Conservation (phyloP, 2,329 filamentous ascomycete species). For the Fusarium stilboides region DNA sequence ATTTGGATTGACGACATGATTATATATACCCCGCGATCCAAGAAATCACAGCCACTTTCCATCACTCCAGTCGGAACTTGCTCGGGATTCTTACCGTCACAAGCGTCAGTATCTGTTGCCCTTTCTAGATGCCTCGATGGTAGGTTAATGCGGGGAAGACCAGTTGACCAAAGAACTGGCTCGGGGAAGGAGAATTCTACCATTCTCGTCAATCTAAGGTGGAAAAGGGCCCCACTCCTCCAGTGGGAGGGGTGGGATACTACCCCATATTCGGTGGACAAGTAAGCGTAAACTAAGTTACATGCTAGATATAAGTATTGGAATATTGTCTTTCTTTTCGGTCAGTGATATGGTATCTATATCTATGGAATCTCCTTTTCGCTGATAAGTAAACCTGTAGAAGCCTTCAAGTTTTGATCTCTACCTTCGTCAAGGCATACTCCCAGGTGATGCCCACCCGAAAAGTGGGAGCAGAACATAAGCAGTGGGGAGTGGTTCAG, state of each 20-base stretch:
- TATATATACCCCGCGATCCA: conserved; percentile 35
- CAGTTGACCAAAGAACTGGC: neutral
- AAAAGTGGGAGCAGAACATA: neutral
- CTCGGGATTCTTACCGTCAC: conserved; percentile 29
- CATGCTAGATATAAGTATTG: neutral
- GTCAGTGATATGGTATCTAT: no score
- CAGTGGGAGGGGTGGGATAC: neutral
- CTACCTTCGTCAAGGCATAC: no score
- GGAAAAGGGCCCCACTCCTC: conserved; percentile 3
- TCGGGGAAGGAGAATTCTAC: neutral
- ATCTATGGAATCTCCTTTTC: no score
- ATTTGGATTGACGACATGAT: neutral
- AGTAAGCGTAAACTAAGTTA: neutral
- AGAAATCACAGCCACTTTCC: conserved; percentile 21
- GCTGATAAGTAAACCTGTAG: no score
- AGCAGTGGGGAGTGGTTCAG: neutral
- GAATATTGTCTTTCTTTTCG: neutral
- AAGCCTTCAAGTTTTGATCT: neutral
- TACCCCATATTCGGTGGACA: neutral
- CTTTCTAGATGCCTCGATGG: conserved; percentile 31
- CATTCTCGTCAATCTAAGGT: conserved; percentile 13
- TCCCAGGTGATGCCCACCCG: neutral
- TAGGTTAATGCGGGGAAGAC: conserved; percentile 31
- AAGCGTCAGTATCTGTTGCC: conserved; percentile 13
- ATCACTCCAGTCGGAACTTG: conserved; percentile 22